These are phyloP conservation scores for Sistotremastrum niveocremeum DNA, from an alignment of 768 basidiomycete genomes.

Conservation along the genomic window DNA sequence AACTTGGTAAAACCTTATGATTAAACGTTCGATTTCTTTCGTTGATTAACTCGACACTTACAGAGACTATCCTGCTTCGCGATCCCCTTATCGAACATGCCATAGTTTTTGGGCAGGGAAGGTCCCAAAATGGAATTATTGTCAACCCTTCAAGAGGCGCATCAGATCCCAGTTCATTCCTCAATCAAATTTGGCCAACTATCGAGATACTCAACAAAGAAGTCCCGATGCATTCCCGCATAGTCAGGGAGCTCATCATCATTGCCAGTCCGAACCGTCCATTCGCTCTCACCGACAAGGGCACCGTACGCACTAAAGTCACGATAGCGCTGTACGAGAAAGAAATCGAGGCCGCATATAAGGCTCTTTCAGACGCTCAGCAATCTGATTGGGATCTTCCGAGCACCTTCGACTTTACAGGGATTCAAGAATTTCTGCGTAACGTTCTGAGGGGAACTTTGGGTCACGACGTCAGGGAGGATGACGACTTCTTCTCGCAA, in stretches of 20 bases:
- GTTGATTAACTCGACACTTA: not conserved
- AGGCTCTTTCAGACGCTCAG: not conserved
- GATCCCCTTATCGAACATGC: slow-evolving; percentile 11
- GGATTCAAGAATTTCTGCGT: not conserved
- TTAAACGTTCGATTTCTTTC: not conserved
- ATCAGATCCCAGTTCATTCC: slow-evolving; percentile 2
- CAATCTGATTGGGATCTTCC: not conserved
- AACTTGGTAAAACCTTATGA: slow-evolving; percentile 10
- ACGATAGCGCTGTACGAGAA: slow-evolving; percentile 2
- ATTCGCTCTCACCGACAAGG: slow-evolving; percentile 11
- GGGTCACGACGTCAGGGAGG: not conserved
- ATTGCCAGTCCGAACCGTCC: slow-evolving; percentile 11
- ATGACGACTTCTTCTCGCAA: not conserved
- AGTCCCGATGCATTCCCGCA: slow-evolving; percentile 15
- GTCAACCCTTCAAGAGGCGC: slow-evolving; percentile 4
- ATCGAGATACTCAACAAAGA: slow-evolving; percentile 13
- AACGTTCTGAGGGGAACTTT: not conserved
- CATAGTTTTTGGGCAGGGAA: slow-evolving; percentile 14
- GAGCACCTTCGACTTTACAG: not conserved
- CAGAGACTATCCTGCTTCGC: slow-evolving; percentile 12
- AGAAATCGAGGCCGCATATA: not conserved
- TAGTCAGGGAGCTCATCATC: slow-evolving; percentile 14
- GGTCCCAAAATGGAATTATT: slow-evolving; percentile 14
- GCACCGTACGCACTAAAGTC: slow-evolving; percentile 5
- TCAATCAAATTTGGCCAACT: slow-evolving; percentile 13